Percentiles rank a stretch among this genome's conserved stretches.
These are phyloP conservation scores for Phallus indusiatus DNA, from an alignment of 768 basidiomycete genomes.

Conservation along the genomic window DNA sequence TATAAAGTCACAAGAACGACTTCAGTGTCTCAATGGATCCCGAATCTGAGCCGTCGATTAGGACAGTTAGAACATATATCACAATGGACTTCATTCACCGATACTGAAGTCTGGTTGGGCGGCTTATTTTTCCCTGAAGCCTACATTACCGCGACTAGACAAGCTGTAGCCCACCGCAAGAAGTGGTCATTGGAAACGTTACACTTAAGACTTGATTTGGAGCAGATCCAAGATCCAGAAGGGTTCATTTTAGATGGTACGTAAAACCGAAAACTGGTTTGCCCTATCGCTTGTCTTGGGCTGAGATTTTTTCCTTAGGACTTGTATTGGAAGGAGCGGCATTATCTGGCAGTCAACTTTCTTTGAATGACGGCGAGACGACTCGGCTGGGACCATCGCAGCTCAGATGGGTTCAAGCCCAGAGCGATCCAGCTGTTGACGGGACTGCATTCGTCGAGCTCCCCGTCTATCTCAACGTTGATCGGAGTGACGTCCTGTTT, in stretches of 20 bases:
- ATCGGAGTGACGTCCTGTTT: slow-evolving; percentile 85
- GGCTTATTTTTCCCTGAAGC: slow-evolving; percentile 95
- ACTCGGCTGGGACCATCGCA: slow-evolving; percentile 74
- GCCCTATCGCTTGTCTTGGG: slow-evolving; percentile 4
- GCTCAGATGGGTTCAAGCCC: slow-evolving; percentile 69
- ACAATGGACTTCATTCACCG: slow-evolving; percentile 46
- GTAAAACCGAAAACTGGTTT: slow-evolving; percentile 19
- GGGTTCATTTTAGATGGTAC: slow-evolving; percentile 85
- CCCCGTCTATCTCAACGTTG: slow-evolving; percentile 87
- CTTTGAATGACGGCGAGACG: slow-evolving; percentile 80
- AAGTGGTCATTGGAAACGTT: slow-evolving; percentile 90
- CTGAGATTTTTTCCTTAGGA: slow-evolving; percentile 35
- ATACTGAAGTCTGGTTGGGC: slow-evolving; percentile 85
- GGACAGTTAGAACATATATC: slow-evolving; percentile 75
- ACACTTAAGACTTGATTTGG: slow-evolving; percentile 70
- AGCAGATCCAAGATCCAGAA: slow-evolving; percentile 63
- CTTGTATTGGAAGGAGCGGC: slow-evolving; percentile 80
- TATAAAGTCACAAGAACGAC: slow-evolving; percentile 82
- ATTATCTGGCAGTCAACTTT: slow-evolving; percentile 59
- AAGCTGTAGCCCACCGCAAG: slow-evolving; percentile 89
- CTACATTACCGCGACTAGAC: slow-evolving; percentile 90
- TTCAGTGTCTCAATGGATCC: slow-evolving; percentile 80
- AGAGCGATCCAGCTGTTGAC: slow-evolving; percentile 14
- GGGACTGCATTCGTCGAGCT: slow-evolving; percentile 56
- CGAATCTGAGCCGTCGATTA: slow-evolving; percentile 70